Percentiles rank a stretch among this genome's conserved stretches.
Conservation (phyloP, 179 eudicot species). For the Carnegiea gigantea region DNA sequence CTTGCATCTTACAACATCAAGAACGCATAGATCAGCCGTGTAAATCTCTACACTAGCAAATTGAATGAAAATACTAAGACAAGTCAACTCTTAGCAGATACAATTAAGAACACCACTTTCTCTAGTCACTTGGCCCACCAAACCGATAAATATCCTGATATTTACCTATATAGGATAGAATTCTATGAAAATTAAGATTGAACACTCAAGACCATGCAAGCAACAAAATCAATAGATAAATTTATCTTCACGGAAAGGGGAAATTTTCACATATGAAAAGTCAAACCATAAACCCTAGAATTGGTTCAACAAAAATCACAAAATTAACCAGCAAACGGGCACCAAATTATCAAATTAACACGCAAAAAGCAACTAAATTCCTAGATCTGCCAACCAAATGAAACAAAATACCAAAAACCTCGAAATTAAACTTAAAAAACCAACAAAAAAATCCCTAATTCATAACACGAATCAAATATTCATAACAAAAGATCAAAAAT, state of each 20-base stretch:
- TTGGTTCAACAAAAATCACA: neutral
- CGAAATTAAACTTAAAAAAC: neutral
- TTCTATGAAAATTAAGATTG: neutral
- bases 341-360: neutral
- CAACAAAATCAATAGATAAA: neutral
- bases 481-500: neutral
- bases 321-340: neutral
- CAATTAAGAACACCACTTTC: neutral
- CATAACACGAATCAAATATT: neutral
- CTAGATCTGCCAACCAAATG: slow-evolving; percentile 17
- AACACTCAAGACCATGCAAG: neutral
- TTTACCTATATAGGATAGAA: neutral
- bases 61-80: neutral
- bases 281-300: slow-evolving; percentile 22
- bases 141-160: neutral
- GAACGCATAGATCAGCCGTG: neutral
- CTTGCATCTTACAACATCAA: neutral
- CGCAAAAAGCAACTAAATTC: neutral
- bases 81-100: neutral
- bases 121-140: neutral
- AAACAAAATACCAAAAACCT: neutral
- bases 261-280: slow-evolving; percentile 6
- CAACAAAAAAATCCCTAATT: neutral
- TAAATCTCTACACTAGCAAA: neutral
- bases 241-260: neutral